These are phyloP conservation scores for Boletus pseudo-olivaceus DNA, from an alignment of 768 basidiomycete genomes.

Conservation along the genomic window DNA sequence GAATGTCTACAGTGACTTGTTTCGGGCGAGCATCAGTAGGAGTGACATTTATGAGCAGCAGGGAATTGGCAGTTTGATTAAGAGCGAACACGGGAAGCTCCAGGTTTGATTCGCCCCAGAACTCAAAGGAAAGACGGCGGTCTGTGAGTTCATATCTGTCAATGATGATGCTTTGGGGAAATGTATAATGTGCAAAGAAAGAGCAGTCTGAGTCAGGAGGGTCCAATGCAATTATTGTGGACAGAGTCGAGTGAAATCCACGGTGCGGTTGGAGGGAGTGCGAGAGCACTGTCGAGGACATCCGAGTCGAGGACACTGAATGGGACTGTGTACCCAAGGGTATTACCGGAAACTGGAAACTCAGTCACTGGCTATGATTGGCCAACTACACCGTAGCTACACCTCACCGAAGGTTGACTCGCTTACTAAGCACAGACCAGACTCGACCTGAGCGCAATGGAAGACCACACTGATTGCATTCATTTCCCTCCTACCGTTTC, in stretches of 20 bases:
- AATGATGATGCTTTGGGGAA: constrained; percentile 41
- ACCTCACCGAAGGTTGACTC: not conserved
- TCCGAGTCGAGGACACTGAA: too few species aligned
- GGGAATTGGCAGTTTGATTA: constrained; percentile 16
- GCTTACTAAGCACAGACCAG: not conserved
- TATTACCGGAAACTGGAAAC: too few species aligned
- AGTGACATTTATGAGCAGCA: constrained; percentile 34
- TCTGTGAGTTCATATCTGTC: constrained; percentile 43
- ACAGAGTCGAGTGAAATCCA: constrained; percentile 32
- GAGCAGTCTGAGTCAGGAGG: constrained; percentile 15
- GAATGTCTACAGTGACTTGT: constrained; percentile 31
- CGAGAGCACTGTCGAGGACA: constrained; percentile 19
- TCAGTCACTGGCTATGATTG: too few species aligned
- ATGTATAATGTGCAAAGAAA: constrained; percentile 33
- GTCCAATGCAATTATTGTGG: constrained; percentile 20
- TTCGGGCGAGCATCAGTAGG: constrained; percentile 1
- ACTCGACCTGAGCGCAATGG: constrained; percentile 2
- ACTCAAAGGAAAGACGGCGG: constrained; percentile 30
- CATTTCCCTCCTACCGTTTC: constrained; percentile 11
- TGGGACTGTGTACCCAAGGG: too few species aligned
- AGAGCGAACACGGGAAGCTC: constrained; percentile 43
- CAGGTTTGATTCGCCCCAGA: constrained; percentile 39
- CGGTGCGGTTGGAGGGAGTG: constrained; percentile 20
- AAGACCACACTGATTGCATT: constrained; percentile 11
- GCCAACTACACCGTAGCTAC: too few species aligned